phyloP scores from a whole-genome alignment of 2,329 filamentous ascomycete genomes.

The Beauveria brongniartii region DNA sequence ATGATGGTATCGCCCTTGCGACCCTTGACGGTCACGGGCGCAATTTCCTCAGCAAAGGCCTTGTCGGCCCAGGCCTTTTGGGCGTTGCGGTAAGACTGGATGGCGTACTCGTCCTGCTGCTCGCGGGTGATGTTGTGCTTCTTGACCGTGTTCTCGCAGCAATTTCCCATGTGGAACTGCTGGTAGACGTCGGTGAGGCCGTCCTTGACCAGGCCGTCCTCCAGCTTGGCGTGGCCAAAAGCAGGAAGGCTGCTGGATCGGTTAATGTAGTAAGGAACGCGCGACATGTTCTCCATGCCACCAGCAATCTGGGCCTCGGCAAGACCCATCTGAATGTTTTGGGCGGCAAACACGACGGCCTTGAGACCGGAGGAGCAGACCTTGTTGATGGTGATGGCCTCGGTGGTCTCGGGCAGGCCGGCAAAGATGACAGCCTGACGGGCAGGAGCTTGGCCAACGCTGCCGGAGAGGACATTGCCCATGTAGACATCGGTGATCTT shows the following conservation, averaged over 20 bases:
- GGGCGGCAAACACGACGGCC: slow-evolving; percentile 79
- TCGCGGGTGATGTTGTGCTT: slow-evolving; percentile 73
- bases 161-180: slow-evolving; percentile 96
- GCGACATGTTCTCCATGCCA: slow-evolving; percentile 97
- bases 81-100: slow-evolving; percentile 79
- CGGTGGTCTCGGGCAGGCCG: slow-evolving; percentile 69
- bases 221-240: slow-evolving; percentile 80
- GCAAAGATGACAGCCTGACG: slow-evolving; percentile 87
- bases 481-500: slow-evolving; percentile 93
- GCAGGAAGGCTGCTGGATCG: slow-evolving; percentile 73
- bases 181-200: slow-evolving; percentile 95
- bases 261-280: slow-evolving; percentile 83
- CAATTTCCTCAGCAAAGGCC: slow-evolving; percentile 83
- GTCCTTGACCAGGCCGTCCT: slow-evolving; percentile 91
- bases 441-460: slow-evolving; percentile 82
- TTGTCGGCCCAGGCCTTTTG: slow-evolving; percentile 81
- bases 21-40: slow-evolving; percentile 73
- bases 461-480: slow-evolving; percentile 85
- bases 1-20: slow-evolving; percentile 78
- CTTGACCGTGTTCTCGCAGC: slow-evolving; percentile 90
- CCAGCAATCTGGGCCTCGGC: slow-evolving; percentile 85
- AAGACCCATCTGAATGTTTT: slow-evolving; percentile 88
- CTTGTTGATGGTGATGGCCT: slow-evolving; percentile 94
- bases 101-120: slow-evolving; percentile 85
- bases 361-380: slow-evolving; percentile 95